These are phyloP conservation scores for Colletotrichum kahawae DNA, from an alignment of 2,329 filamentous ascomycete species.

Conservation along the genomic window DNA sequence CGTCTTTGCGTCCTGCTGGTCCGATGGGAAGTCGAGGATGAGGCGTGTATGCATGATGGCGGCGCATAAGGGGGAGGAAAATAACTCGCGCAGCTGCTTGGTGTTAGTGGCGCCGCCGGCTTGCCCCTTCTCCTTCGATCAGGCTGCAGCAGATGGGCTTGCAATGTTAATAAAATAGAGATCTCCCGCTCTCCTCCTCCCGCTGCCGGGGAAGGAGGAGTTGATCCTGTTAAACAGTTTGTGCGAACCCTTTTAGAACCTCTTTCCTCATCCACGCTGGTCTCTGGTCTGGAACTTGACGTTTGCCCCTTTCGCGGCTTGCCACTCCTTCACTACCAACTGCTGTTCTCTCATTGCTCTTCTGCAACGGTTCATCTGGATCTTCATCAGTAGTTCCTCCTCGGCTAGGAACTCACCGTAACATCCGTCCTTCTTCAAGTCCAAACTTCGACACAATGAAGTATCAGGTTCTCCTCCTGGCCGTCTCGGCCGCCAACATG, in stretches of 20 bases:
- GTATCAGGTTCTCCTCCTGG: constrained; percentile 20
- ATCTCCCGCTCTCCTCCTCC: neutral
- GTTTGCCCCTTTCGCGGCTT: neutral
- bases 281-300: constrained; percentile 4
- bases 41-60: neutral
- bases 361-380: neutral
- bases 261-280: constrained; percentile 7
- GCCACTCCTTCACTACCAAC: constrained; percentile 7
- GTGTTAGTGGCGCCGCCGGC: neutral
- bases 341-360: neutral
- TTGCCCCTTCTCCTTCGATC: neutral
- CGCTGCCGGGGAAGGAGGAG: neutral
- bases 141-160: neutral
- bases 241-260: neutral
- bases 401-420: neutral
- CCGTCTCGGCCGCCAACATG: constrained; percentile 17
- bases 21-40: neutral
- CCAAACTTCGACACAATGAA: constrained; percentile 20
- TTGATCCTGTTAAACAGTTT: neutral
- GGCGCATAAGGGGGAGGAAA: neutral
- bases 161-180: neutral
- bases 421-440: neutral
- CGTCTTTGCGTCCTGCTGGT: neutral
- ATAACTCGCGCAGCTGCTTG: neutral
- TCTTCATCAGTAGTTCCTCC: neutral